These are phyloP conservation scores for Gremmenia infestans DNA, from an alignment of 2,329 filamentous ascomycete genomes.

Conservation along the genomic window DNA sequence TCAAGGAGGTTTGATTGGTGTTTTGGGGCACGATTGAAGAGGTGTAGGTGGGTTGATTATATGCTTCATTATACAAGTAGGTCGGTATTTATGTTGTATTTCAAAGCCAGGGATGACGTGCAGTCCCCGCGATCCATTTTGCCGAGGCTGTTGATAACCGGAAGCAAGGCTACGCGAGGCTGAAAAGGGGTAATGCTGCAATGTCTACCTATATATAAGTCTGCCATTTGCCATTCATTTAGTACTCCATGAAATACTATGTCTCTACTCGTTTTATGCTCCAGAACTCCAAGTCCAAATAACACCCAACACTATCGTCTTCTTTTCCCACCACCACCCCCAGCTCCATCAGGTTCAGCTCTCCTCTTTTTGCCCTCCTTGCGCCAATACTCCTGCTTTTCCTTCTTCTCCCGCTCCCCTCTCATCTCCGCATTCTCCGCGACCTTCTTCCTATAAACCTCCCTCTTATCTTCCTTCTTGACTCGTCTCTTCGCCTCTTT, in stretches of 20 bases:
- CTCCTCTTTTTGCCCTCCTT: conserved; percentile 80
- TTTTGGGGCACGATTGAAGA: neutral
- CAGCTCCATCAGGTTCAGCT: conserved; percentile 46
- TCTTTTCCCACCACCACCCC: conserved; percentile 37
- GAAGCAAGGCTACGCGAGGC: neutral
- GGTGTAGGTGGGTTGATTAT: too few species aligned
- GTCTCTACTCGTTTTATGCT: neutral
- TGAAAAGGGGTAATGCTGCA: neutral
- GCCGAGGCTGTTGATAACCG: neutral
- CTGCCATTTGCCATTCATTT: neutral
- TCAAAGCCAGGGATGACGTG: neutral
- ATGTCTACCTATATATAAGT: too few species aligned
- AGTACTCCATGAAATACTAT: neutral
- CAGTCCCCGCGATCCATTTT: neutral
- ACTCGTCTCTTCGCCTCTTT: conserved; percentile 75
- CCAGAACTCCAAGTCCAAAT: neutral
- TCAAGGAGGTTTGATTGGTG: neutral
- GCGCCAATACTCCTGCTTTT: conserved; percentile 89
- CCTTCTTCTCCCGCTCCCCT: conserved; percentile 78
- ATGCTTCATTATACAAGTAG: too few species aligned
- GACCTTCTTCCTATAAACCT: conserved; percentile 77
- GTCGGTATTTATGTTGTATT: neutral
- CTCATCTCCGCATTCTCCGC: conserved; percentile 81
- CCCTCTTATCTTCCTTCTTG: conserved; percentile 84
- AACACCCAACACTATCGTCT: conserved; percentile 7